These are phyloP conservation scores for Hansenula sp. DNA, from an alignment of 1,139 yeast genomes.

Conservation along the genomic window DNA sequence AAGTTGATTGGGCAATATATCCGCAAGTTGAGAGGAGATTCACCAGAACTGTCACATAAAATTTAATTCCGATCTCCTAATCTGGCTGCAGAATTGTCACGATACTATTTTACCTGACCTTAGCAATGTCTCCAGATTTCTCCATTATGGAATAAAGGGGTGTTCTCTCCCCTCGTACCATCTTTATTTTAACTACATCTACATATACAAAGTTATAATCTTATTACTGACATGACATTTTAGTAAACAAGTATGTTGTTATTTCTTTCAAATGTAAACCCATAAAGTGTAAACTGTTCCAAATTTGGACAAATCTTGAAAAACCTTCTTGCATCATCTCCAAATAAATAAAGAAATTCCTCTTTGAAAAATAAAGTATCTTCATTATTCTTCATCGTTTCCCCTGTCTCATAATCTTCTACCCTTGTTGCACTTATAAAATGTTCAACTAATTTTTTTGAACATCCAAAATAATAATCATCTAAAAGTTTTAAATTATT, in stretches of 20 bases:
- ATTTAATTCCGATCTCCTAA: too few species aligned
- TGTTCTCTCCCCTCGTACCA: too few species aligned
- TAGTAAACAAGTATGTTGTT: background rate
- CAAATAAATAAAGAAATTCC: conserved; percentile 13
- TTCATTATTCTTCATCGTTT: background rate
- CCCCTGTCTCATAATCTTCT: conserved; percentile 15
- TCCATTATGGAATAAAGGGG: too few species aligned
- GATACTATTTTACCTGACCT: too few species aligned
- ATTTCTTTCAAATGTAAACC: conserved; percentile 11
- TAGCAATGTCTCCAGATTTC: too few species aligned
- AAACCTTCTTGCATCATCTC: conserved; percentile 9
- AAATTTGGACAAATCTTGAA: conserved; percentile 6
- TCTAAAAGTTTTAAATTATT: conserved; percentile 12
- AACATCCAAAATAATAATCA: conserved; percentile 12
- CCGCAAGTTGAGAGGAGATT: too few species aligned
- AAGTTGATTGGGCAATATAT: too few species aligned
- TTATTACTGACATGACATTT: too few species aligned
- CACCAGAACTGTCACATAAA: too few species aligned
- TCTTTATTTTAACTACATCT: too few species aligned
- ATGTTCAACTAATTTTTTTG: conserved; percentile 14
- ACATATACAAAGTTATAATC: too few species aligned
- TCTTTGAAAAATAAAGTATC: conserved; percentile 8
- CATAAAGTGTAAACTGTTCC: conserved; percentile 13
- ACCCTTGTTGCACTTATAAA: conserved; percentile 14
- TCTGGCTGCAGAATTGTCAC: too few species aligned